Percentiles rank a stretch among this genome's conserved stretches.
These are phyloP conservation scores for Fraxinus pennsylvanica DNA, from an alignment of 257 asterid genomes.

Conservation along the genomic window DNA sequence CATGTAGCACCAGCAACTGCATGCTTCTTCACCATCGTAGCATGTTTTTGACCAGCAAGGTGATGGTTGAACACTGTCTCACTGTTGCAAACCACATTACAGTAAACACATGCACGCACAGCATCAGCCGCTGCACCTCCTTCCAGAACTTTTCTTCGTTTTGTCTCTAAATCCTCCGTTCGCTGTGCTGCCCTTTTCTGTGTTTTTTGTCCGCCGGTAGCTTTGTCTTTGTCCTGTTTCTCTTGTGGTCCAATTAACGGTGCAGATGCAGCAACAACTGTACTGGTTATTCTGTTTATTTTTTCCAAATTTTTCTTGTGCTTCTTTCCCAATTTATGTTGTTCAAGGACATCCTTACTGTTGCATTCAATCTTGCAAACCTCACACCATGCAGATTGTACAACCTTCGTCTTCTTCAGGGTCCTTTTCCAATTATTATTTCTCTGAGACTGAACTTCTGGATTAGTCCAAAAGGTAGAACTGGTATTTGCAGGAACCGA, in stretches of 20 bases:
- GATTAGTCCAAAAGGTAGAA: conserved; percentile 24
- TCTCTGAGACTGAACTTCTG: conserved; percentile 28
- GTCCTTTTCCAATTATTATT: conserved; percentile 26
- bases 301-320: conserved; percentile 65
- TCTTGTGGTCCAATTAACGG: conserved; percentile 53
- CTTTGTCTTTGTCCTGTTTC: conserved; percentile 39
- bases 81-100: conserved; percentile 84
- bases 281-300: conserved; percentile 24
- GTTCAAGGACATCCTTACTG: conserved; percentile 56
- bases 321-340: conserved; percentile 63
- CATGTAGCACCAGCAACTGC: conserved; percentile 37
- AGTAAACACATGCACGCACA: conserved; percentile 52
- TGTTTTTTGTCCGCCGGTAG: conserved; percentile 32
- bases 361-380: conserved; percentile 63
- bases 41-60: conserved; percentile 73
- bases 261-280: conserved; percentile 15
- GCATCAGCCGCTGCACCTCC: conserved; percentile 64
- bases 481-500: conserved; percentile 13
- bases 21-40: conserved; percentile 50
- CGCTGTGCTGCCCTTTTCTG: conserved; percentile 43
- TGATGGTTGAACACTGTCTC: conserved; percentile 55
- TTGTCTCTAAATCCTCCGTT: conserved; percentile 54
- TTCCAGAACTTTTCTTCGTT: conserved; percentile 56
- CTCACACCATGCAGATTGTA: conserved; percentile 69
- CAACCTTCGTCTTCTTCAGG: conserved; percentile 49